A percentile compares a stretch with the other conserved stretches of the same genome.
These are phyloP conservation scores for Yamadazyma atmosphaerica DNA, from an alignment of 1,139 yeast genomes.

Conservation along the genomic window DNA sequence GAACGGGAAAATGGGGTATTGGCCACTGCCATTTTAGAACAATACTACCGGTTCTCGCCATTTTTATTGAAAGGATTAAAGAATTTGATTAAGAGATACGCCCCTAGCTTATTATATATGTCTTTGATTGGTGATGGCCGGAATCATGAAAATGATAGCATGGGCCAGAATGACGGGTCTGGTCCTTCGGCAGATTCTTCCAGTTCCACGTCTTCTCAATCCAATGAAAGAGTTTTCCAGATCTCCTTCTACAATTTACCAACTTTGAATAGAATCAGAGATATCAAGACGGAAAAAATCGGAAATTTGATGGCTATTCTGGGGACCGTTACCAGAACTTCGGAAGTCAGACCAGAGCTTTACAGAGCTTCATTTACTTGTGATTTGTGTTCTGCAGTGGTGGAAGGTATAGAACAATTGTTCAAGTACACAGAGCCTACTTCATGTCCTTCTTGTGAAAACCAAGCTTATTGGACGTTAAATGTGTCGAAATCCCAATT, in stretches of 20 bases:
- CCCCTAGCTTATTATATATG: slow-evolving; percentile 67
- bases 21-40: slow-evolving; percentile 87
- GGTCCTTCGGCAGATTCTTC: slow-evolving; percentile 15
- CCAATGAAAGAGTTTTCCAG: slow-evolving; percentile 77
- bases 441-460: slow-evolving; percentile 86
- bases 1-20: slow-evolving; percentile 82
- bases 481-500: slow-evolving; percentile 83
- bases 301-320: slow-evolving; percentile 84
- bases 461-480: slow-evolving; percentile 83
- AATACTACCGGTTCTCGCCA: slow-evolving; percentile 90
- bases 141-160: slow-evolving; percentile 18
- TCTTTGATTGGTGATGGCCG: slow-evolving; percentile 33
- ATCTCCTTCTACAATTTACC: slow-evolving; percentile 90
- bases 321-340: slow-evolving; percentile 95
- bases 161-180: too few species aligned
- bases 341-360: slow-evolving; percentile 96
- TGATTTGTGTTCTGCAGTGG: slow-evolving; percentile 81
- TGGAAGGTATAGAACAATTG: slow-evolving; percentile 89
- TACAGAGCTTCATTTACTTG: slow-evolving; percentile 87
- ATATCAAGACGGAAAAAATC: slow-evolving; percentile 82
- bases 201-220: slow-evolving; percentile 29
- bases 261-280: slow-evolving; percentile 80
- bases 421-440: slow-evolving; percentile 96
- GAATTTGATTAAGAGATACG: slow-evolving; percentile 69
- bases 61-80: slow-evolving; percentile 75